Base-by-base conservation (phyloP, 2,329 filamentous ascomycete genomes). In the Diplodia scrobiculata region DNA sequence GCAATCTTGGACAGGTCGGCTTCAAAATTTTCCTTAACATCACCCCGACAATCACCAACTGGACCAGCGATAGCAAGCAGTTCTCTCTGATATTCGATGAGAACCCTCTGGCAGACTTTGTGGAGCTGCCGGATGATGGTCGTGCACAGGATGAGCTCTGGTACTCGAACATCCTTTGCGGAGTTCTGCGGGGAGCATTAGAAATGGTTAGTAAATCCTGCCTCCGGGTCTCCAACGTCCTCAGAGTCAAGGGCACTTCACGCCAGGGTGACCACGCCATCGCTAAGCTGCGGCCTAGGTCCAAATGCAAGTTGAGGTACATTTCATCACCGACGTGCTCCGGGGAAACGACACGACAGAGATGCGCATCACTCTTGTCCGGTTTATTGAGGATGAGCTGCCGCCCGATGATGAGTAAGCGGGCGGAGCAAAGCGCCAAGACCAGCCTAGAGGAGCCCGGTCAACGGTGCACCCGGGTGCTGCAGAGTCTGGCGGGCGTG, bases 1-100 rank as follows among this genome's bases (percentile, higher is more conserved):
- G 10, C 25, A 45, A 19, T 29, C 25, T 14, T 10, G 11, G 19
- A 36, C 70, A 97, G 91, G 90, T 99, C 70, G 95, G 95, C 66
- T 99, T 99, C 82, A 98, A 99, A 81, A 97, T 99, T 70, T 99
- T 99, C 78, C 86, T 99, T 68, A 99, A 99, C 75, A 92, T 97
- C 72, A 96, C 93, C 3, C 95, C 95, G 0, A 90, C 89, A 7
- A 89, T 98, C 69, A 92, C 92, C 55, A 97, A 96, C 76, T 99
- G 95, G 95, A 95, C 92, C 25, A 91, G 86, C 76, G 95, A 99
- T 79, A 95, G 89, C 80, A 97, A 97, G 77, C 92, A 96, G 71
- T 99, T 99, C 81, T 97, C 92, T 0, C 83, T 99, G 13, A 86
- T 97, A 17, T 97, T 99, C 71, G 95, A 99, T 70, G 95, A 99